These are phyloP conservation scores for Ophiosphaerella herpotricha DNA, from an alignment of 2,329 filamentous ascomycete genomes.

Conservation along the genomic window DNA sequence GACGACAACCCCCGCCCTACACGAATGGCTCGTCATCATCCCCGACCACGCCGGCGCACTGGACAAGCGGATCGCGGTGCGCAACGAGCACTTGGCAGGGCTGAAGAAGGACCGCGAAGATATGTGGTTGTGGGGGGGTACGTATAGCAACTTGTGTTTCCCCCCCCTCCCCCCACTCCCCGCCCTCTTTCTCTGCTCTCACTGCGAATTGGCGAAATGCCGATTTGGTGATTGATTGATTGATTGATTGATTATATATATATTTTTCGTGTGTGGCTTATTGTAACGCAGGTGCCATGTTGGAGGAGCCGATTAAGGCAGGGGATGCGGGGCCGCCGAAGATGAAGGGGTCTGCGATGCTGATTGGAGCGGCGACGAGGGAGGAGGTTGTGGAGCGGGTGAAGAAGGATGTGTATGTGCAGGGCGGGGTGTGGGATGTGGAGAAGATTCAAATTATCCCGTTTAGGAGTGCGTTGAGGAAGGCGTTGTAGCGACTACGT, in stretches of 20 bases:
- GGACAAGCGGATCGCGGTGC: conserved; percentile 49
- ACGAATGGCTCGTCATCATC: conserved; percentile 58
- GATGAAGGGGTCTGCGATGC: conserved; percentile 75
- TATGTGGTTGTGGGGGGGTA: conserved; percentile 46
- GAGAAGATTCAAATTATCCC: conserved; percentile 55
- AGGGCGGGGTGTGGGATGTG: conserved; percentile 76
- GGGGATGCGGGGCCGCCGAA: conserved; percentile 63
- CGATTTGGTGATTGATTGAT: background rate
- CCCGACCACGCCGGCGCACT: conserved; percentile 51
- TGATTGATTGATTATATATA: too few species aligned
- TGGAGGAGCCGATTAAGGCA: conserved; percentile 55
- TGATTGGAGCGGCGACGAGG: conserved; percentile 67
- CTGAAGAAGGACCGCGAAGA: conserved; percentile 32
- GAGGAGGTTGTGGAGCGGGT: conserved; percentile 72
- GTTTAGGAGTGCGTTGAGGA: conserved; percentile 54
- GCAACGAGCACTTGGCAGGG: conserved; percentile 42
- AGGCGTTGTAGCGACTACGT: conserved; percentile 38
- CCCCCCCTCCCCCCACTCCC: background rate
- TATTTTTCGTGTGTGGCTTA: too few species aligned
- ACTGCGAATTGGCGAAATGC: background rate
- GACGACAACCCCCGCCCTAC: conserved; percentile 23
- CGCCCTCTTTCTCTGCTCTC: too few species aligned
- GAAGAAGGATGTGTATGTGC: conserved; percentile 73
- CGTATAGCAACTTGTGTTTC: conserved; percentile 4
- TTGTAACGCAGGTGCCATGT: conserved; percentile 37